Evolutionary conservation across 306 rosid species (phyloP).

Genomic region (Cucurbita moschata): DNA sequence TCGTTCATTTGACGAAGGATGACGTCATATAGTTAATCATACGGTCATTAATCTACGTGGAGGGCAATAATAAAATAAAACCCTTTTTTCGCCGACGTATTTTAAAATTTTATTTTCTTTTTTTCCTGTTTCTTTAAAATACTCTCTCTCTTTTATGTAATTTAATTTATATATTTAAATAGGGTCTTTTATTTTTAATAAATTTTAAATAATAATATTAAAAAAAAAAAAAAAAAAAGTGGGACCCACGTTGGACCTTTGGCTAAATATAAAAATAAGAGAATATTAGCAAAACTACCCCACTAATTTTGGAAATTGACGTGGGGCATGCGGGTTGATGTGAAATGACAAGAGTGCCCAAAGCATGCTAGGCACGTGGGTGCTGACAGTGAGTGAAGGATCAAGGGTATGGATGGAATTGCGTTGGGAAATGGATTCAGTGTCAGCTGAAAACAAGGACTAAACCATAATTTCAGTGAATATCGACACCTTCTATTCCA

Average conservation of each 20-base stretch:
- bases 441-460: not conserved
- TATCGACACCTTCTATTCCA: not conserved
- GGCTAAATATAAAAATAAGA: not conserved
- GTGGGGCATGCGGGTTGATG: not conserved
- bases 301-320: not conserved
- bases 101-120: too few species aligned
- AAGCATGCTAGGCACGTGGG: not conserved
- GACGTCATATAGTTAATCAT: not conserved
- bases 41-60: not conserved
- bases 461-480: not conserved
- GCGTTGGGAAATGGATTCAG: not conserved
- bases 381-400: not conserved
- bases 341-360: not conserved
- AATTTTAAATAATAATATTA: too few species aligned
- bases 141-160: too few species aligned
- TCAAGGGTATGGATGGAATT: not conserved
- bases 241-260: too few species aligned
- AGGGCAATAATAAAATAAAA: not conserved
- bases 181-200: too few species aligned
- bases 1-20: not conserved
- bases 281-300: not conserved
- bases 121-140: too few species aligned
- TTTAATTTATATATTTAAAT: too few species aligned
- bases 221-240: too few species aligned
- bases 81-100: too few species aligned